Evolutionary conservation across 148 eudicot genomes (phyloP), one percentile per base, ranked within the genome.

Genomic region (Gaultheria prostrata): DNA sequence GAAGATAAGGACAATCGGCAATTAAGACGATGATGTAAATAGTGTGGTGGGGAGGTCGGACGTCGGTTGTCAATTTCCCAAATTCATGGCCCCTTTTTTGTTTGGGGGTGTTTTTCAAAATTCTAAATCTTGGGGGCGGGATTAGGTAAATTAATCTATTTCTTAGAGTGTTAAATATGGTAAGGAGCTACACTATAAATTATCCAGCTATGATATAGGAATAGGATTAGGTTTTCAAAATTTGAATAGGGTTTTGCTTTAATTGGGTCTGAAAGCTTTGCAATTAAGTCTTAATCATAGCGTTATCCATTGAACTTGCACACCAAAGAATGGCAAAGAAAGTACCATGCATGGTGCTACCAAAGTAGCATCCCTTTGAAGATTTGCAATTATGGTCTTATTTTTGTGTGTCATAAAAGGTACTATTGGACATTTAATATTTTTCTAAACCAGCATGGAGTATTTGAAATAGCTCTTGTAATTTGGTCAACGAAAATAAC

Each of bases 21-120:
- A 57, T 79, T 79, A 79, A 79, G 82, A 35, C 10, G n/a, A 35
- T 59, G 69, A 45, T 39, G 72, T 79, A n/a, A 3, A 54, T 78
- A 49, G 12, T 33, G 11, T 35, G 69, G 46, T 79, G 50, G 51
- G 3, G 32, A n/a, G 11, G 14, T 9, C 32, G 70, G 72, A 32
- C 9, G 48, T 3, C 2, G 50, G 72, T 67, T 12, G 72, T 67
- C 35, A 67, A 67, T 67, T 67, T 67, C 72, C 72, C 72, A 67
- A 67, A 28, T 28, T 28, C 30, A 51, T 20, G 70, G 28, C 28
- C 24, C 21, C 35, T 56, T 18, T 56, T 18, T 35, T 24, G 77
- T 72, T 39, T 12, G 72, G 72, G 71, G 72, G 72, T 13, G 72
- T 13, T 13, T 67, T 67, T 67, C 72, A 67, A 67, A 67, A 12